Evolutionary conservation across 805 yeast genomes (phyloP).

Genomic region (Zygotorulaspora danielsina): DNA sequence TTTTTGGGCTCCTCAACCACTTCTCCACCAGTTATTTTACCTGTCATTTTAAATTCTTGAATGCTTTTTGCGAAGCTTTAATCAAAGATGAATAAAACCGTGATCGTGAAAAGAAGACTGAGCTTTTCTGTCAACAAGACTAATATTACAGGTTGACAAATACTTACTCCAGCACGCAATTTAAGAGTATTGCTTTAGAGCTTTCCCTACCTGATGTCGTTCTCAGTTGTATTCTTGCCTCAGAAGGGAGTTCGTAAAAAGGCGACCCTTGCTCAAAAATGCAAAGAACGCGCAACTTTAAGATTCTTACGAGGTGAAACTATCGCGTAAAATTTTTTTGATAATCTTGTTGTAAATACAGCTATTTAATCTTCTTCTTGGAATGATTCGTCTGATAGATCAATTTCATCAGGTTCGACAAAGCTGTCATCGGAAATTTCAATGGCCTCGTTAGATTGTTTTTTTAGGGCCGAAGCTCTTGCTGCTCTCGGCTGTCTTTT

Average conservation of each 20-base stretch:
- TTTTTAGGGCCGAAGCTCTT: conserved; percentile 18
- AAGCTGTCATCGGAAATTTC: conserved; percentile 31
- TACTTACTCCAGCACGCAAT: too few species aligned
- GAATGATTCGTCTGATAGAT: conserved; percentile 20
- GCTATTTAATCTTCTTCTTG: conserved; percentile 16
- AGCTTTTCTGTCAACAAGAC: too few species aligned
- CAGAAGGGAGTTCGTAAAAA: background rate
- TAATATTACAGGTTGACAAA: too few species aligned
- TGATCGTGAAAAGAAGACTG: background rate
- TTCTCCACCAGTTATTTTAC: conserved; percentile 10
- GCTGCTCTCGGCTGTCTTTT: conserved; percentile 21
- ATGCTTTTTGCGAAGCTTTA: background rate
- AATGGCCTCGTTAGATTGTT: conserved; percentile 19
- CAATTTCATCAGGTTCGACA: conserved; percentile 23
- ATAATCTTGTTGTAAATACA: too few species aligned
- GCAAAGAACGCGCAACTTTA: conserved; percentile 8
- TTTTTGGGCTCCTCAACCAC: conserved; percentile 13
- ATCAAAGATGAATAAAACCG: background rate
- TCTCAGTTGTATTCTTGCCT: too few species aligned
- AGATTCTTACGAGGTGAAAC: background rate
- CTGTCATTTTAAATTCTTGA: conserved; percentile 4
- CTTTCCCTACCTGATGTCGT: too few species aligned
- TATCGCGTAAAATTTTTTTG: too few species aligned
- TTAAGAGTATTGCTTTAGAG: too few species aligned
- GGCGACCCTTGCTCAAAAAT: too few species aligned